phyloP scores from a whole-genome alignment of 805 yeast species.

The Yamadazyma philogaea region DNA sequence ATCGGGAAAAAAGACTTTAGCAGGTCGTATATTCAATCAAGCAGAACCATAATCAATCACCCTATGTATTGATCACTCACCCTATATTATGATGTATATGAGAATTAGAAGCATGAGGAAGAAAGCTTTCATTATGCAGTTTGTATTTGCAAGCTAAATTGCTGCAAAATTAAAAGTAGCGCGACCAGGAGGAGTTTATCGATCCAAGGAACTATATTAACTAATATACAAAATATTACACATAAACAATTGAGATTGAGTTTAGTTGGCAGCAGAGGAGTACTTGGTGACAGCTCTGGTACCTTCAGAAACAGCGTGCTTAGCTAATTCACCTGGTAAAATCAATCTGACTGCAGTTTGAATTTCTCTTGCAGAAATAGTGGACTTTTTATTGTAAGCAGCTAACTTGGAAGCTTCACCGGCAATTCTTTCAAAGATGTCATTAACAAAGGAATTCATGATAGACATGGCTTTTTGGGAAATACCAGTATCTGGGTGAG shows the following conservation, averaged over 20 bases:
- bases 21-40: not conserved
- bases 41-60: not conserved
- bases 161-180: not conserved
- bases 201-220: conserved; percentile 10
- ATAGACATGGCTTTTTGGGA: conserved; percentile 98
- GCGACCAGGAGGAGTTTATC: not conserved
- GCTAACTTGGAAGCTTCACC: conserved; percentile 97
- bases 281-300: conserved; percentile 97
- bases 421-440: conserved; percentile 97
- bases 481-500: conserved; percentile 99
- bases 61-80: not conserved
- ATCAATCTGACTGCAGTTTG: conserved; percentile 98
- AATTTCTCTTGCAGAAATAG: conserved; percentile 97
- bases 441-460: conserved; percentile 97
- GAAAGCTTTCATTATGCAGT: not conserved
- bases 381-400: conserved; percentile 97
- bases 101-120: not conserved
- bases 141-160: not conserved
- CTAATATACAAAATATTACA: conserved; percentile 13
- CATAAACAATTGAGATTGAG: conserved; percentile 7
- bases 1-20: too few species aligned
- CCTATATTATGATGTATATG: not conserved
- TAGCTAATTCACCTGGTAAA: conserved; percentile 97
- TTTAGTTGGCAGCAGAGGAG: conserved; percentile 59
- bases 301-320: conserved; percentile 98